Percentiles rank a stretch among this genome's conserved stretches.
Conservation (phyloP, 805 yeast species). For the Ogataea paraovalis region DNA sequence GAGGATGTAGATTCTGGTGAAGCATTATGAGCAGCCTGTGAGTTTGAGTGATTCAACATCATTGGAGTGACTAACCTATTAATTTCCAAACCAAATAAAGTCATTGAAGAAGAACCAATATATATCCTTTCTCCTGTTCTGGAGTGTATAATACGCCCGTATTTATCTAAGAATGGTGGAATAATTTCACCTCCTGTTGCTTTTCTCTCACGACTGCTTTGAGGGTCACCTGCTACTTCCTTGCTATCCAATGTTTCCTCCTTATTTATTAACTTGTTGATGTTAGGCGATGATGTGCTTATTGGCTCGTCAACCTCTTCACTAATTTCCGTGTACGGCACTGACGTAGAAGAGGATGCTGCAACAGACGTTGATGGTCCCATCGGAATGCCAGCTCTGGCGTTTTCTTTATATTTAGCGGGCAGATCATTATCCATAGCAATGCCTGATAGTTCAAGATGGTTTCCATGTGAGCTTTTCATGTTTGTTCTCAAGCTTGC, state of each 20-base stretch:
- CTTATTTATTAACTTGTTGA: not conserved
- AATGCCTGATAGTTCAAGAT: not conserved
- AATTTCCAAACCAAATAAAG: slow-evolving; percentile 72
- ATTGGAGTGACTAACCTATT: slow-evolving; percentile 42
- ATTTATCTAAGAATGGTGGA: slow-evolving; percentile 66
- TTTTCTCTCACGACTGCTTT: slow-evolving; percentile 2
- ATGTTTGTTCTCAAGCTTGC: slow-evolving; percentile 46
- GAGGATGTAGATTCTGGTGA: slow-evolving; percentile 14
- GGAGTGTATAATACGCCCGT: slow-evolving; percentile 68
- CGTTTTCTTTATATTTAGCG: not conserved
- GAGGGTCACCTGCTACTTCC: too few species aligned
- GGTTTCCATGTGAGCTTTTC: slow-evolving; percentile 20
- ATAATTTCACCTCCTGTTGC: slow-evolving; percentile 46
- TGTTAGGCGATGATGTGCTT: not conserved
- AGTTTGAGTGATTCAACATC: slow-evolving; percentile 5
- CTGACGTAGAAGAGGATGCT: not conserved
- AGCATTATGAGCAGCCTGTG: not conserved
- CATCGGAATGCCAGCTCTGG: not conserved
- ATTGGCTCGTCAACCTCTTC: too few species aligned
- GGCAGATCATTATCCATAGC: not conserved
- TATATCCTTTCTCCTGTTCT: slow-evolving; percentile 72
- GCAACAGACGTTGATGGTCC: not conserved
- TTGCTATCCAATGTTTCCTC: too few species aligned
- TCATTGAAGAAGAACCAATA: slow-evolving; percentile 82
- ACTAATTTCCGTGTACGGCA: too few species aligned